These are phyloP conservation scores for Lactarius vividus DNA, from an alignment of 768 basidiomycete species.

Conservation along the genomic window DNA sequence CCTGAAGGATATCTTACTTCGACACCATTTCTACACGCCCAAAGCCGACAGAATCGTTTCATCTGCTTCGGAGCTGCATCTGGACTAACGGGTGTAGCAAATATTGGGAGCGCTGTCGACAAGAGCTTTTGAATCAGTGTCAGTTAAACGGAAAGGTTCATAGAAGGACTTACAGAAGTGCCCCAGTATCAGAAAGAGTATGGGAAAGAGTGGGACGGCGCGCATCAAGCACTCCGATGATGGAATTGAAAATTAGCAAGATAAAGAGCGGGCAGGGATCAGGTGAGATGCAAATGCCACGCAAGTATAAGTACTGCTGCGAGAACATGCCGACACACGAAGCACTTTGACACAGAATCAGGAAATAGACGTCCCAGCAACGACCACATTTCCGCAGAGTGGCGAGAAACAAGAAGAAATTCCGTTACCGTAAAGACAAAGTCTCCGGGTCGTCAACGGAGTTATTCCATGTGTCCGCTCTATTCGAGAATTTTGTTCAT, in stretches of 20 bases:
- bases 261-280: background rate
- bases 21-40: background rate
- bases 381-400: background rate
- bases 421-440: background rate
- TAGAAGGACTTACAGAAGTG: constrained; percentile 9
- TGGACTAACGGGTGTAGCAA: background rate
- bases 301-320: constrained; percentile 13
- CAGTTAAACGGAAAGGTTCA: background rate
- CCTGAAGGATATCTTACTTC: constrained; percentile 2
- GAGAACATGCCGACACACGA: background rate
- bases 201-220: background rate
- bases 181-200: background rate
- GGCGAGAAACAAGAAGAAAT: background rate
- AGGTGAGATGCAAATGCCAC: background rate
- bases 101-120: background rate
- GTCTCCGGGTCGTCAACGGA: background rate
- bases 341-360: background rate
- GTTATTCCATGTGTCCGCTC: background rate
- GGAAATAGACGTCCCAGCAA: background rate
- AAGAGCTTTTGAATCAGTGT: background rate
- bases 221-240: constrained; percentile 5
- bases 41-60: background rate
- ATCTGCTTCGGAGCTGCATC: background rate
- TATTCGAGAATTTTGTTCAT: background rate
- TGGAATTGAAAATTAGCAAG: background rate